Base-by-base conservation (phyloP, 1,284 basidiomycete genomes). In the Takashimella tepidaria region DNA sequence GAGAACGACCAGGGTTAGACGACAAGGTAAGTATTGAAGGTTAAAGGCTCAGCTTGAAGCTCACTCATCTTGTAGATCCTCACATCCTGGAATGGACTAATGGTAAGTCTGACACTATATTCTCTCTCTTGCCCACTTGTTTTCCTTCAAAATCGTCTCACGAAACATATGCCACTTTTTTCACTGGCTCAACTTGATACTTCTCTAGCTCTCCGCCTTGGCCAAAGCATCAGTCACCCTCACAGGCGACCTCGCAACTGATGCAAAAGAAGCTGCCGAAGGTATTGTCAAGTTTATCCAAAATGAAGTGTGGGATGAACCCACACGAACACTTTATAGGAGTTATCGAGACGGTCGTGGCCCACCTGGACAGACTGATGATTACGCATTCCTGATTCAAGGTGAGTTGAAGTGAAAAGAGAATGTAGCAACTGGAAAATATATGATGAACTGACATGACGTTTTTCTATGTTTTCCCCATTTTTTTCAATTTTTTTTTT, bases 1-100 rank as follows among this genome's bases (percentile, higher is more conserved):
- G 79, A 13, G 77, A 77, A 8, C 61, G 76, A 20, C 79, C 79
- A 5, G 76, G 77, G 43, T 58, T 77, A 25, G 79, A 80, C 56
- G 79, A 80, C 61, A 80, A 80, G 54, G 63, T 62, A 45, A 42
- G 53, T 41, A 23, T 4, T 24, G n/a, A 13, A 10, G 6, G 6
- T 26, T n/a, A n/a, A n/a, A n/a, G n/a, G n/a, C n/a, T n/a, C n/a
- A n/a, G n/a, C n/a, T n/a, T n/a, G n/a, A n/a, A n/a, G n/a, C n/a
- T n/a, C n/a, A n/a, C n/a, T n/a, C n/a, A n/a, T n/a, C n/a, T n/a
- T n/a, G n/a, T 45, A 64, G 69, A 74, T 79, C 37, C 52, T 80
- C n/a, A 70, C 76, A 1, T 62, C 70, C 6, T 80, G 79, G 78
- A 79, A 79, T 53, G 77, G 77, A 3, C 67, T 79, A n/a, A 78